Evolutionary conservation across 352 stramenopile genomes (phyloP).

Genomic region (Elongisporangium prolatum): DNA sequence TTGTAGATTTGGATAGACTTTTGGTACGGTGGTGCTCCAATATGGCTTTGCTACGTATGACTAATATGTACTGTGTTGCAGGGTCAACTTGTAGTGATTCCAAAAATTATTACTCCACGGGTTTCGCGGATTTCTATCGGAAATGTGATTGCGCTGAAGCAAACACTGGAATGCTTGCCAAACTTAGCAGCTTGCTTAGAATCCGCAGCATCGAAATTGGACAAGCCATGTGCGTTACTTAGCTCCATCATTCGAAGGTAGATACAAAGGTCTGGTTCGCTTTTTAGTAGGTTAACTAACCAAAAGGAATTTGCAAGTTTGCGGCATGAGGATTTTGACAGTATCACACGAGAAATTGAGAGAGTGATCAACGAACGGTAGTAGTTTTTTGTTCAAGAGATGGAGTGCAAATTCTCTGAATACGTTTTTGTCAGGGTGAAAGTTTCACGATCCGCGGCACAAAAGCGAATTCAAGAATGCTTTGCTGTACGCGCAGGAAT

Average conservation of each 20-base stretch:
- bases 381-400: not conserved
- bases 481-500: slow-evolving; percentile 79
- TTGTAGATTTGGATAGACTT: slow-evolving; percentile 68
- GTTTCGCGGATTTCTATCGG: slow-evolving; percentile 66
- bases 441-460: slow-evolving; percentile 52
- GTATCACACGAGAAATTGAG: slow-evolving; percentile 59
- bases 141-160: slow-evolving; percentile 83
- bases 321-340: slow-evolving; percentile 41
- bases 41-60: not conserved
- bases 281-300: not conserved
- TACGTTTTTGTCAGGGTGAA: slow-evolving; percentile 34
- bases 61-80: slow-evolving; percentile 13
- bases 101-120: slow-evolving; percentile 68
- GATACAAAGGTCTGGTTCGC: no score
- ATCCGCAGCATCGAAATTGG: slow-evolving; percentile 19
- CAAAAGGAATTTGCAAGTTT: slow-evolving; percentile 28
- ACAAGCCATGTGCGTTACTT: slow-evolving; percentile 39
- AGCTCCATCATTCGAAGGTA: slow-evolving; percentile 65
- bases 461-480: slow-evolving; percentile 84
- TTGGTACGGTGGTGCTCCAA: slow-evolving; percentile 29
- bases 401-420: slow-evolving; percentile 1
- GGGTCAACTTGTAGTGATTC: slow-evolving; percentile 73
- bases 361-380: slow-evolving; percentile 76
- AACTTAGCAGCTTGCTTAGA: slow-evolving; percentile 48
- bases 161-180: slow-evolving; percentile 66